These are phyloP conservation scores for Colletotrichum liaoningense DNA, from an alignment of 2,329 filamentous ascomycete species.

Conservation along the genomic window DNA sequence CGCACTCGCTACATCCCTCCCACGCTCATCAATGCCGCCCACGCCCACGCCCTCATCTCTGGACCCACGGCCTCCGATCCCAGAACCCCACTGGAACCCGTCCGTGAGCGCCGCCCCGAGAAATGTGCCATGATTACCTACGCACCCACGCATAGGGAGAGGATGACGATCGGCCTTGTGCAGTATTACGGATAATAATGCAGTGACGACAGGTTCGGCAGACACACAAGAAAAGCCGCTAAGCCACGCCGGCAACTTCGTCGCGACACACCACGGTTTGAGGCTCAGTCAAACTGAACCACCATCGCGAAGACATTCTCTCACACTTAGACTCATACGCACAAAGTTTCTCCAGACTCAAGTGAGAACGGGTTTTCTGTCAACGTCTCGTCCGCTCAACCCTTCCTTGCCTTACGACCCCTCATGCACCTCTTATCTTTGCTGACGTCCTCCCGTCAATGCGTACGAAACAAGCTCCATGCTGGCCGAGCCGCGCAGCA, in stretches of 20 bases:
- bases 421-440: not conserved
- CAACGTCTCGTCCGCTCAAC: not conserved
- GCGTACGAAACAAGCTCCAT: conserved; percentile 11
- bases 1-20: conserved; percentile 20
- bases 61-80: conserved; percentile 25
- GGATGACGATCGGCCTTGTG: conserved; percentile 32
- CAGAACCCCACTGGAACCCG: conserved; percentile 18
- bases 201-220: conserved; percentile 20
- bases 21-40: conserved; percentile 20
- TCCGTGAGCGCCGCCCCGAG: conserved; percentile 22
- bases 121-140: conserved; percentile 16
- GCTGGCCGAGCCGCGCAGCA: conserved; percentile 1
- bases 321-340: not conserved
- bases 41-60: not conserved
- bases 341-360: not conserved
- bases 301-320: not conserved
- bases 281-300: conserved; percentile 33
- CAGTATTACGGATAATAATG: not conserved
- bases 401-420: not conserved
- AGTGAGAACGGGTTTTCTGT: not conserved
- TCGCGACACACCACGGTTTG: conserved; percentile 27
- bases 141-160: not conserved
- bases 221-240: conserved; percentile 18
- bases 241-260: conserved; percentile 29
- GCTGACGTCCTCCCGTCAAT: not conserved